A percentile compares a stretch with the other conserved stretches of the same genome.
These are phyloP conservation scores for Hypsizygus marmoreus DNA, from an alignment of 768 basidiomycete genomes.

Conservation along the genomic window DNA sequence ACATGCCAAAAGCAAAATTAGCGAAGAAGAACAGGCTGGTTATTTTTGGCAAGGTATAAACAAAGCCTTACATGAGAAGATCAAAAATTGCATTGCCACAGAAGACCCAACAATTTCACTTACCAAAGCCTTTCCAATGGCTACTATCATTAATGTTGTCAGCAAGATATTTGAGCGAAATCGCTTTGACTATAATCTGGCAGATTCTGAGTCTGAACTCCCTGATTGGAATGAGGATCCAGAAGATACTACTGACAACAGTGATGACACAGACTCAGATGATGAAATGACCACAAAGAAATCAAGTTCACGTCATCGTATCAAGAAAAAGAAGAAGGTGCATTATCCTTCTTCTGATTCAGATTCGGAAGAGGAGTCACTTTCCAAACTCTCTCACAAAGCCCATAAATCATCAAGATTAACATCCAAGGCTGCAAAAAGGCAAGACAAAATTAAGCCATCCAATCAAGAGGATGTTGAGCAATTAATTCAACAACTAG, in stretches of 20 bases:
- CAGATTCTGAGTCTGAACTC: slow-evolving; percentile 10
- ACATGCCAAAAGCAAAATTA: no score
- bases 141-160: background rate
- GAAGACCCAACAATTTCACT: no score
- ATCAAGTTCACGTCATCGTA: background rate
- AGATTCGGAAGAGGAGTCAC: background rate
- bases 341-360: background rate
- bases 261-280: slow-evolving; percentile 1
- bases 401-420: background rate
- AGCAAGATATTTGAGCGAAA: slow-evolving; percentile 5
- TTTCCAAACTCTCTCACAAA: background rate
- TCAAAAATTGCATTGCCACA: no score
- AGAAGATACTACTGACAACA: no score
- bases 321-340: background rate
- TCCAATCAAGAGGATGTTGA: slow-evolving; percentile 7
- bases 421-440: background rate
- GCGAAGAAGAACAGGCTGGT: no score
- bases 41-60: no score
- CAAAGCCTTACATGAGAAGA: no score
- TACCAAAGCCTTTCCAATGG: slow-evolving; percentile 2
- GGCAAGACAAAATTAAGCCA: background rate
- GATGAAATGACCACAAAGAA: background rate
- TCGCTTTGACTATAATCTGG: slow-evolving; percentile 7
- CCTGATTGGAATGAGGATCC: slow-evolving; percentile 5
- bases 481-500: slow-evolving; percentile 5